Base-by-base conservation (phyloP, 1,139 yeast genomes). In the Diutina pseudorugosa region DNA sequence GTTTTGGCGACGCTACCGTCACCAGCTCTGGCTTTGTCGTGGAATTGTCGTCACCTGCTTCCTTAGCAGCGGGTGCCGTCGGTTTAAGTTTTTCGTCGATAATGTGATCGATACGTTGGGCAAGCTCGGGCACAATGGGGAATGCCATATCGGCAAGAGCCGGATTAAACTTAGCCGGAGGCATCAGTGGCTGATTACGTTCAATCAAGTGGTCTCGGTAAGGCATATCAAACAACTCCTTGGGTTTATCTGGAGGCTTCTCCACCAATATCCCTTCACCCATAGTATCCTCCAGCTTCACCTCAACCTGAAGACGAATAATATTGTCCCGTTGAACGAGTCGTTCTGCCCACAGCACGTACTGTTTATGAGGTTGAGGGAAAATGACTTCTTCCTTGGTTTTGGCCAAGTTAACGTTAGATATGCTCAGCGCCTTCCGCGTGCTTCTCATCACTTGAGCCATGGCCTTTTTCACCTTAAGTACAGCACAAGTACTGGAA, bases 391-490 rank as follows among this genome's bases (percentile, higher is more conserved):
- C 76, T 44, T 73, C 78, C 53, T 70, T 71, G 1, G 77, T 66
- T 55, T 70, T 72, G 12, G 66, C 58, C 40, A 70, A 59, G 52
- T 72, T 69, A 14, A 68, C 60, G 55, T 69, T 72, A 52, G 74
- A 66, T 16, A 73, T 70, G 21, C 68, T 67, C 4, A 79, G 73
- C 0, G 73, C 71, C 59, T 81, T 82, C 58, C 85, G 69, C 0
- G 83, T 77, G 4, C 83, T 76, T 57, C 86, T 70, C 58, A 79
- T 71, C 51, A 81, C 67, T 58, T 77, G 79, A 0, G 83, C 72
- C 5, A 82, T 77, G 18, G 80, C 79, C 61, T 82, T 82, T 60
- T 81, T 83, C 2, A 83, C 78, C 59, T 80, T 83, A 56, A 73
- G 71, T 9, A 85, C 67, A 23, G 77, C 72, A 67, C 93, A 85